Base-by-base conservation (phyloP, 139 green algal species). In the Coelastrella sp. region DNA sequence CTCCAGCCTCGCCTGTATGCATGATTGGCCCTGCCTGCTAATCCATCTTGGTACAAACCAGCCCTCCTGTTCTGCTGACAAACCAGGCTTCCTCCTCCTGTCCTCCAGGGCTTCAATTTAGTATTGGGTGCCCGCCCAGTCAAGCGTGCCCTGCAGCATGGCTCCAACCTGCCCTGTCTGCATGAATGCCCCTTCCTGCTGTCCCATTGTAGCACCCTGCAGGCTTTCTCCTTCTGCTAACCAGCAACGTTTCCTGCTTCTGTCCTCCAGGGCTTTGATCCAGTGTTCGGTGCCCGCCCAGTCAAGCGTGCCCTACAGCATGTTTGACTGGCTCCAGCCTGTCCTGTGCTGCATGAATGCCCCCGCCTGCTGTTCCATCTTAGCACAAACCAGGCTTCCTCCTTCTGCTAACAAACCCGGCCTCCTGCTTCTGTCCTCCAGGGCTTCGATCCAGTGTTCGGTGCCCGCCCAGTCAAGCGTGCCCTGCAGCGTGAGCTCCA, bases 241-340 rank as follows among this genome's bases (percentile, higher is more conserved):
- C 64, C 13, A 20, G 64, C 3, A 20, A 47, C 32, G 64, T 22
- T 3, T 76, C 22, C 68, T 32, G n/a, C n/a, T 19, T 19, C 5
- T 80, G 22, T 57, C 17, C 74, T 79, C 47, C 78, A 95, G 73
- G 98, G 98, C 6, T 99, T 97, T 87, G 98, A 99, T 90, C 98
- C 98, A 54, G 96, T 96, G 61, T 99, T 97, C 92, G 98, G 98
- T 32, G 98, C 98, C 0, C 95, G 98, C 8, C 98, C 98, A 14
- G 98, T 99, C 16, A 99, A 99, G 96, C 94, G 98, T 23, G 98
- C 98, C 17, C 95, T 99, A 87, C 98, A 99, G 94, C 95, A 96
- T 64, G 95, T n/a, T n/a, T n/a, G n/a, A n/a, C n/a, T n/a, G 32
- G 32, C 32, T 47, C 32, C 32, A 47, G 32, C 32, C 32, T 47